Evolutionary conservation across 75 land plant genomes (phyloP), one percentile per base, ranked within the genome.

Genomic region (Pinus tabuliformis): DNA sequence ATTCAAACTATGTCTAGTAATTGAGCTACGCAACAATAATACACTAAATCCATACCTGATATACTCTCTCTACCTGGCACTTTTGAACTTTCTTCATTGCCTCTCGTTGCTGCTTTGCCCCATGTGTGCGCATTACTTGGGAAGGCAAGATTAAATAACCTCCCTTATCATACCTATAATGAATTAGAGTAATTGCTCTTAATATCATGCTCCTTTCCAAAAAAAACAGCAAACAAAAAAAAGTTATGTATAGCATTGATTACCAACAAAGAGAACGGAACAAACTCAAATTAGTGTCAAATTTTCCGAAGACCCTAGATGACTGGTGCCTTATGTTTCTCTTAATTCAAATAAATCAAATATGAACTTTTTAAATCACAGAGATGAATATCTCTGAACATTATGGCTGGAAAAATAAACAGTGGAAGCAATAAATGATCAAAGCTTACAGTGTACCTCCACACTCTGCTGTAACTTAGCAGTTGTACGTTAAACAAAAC

Each of bases 121-220:
- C 99, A 87, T 90, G 99, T 30, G 86, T 92, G 4, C 99, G 86
- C 99, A 96, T 96, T 17, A 94, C 72, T 80, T 83, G 78, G 1
- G 95, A 92, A 68, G 90, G 95, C 59, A 96, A 70, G 77, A 83
- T 88, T 63, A 96, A 60, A 78, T 96, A 73, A 3, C 92, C 99
- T 61, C 99, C 99, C 57, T 87, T 90, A 74, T 81, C 70, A 76
- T 90, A 96, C 78, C 99, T 96, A 71, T 21, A 78, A 59, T 18
- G 28, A 68, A 18, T 68, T 37, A 18, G 11, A 39, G 37, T 37
- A 21, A 68, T 37, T 18, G 7, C 39, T 21, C 39, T 39, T 45
- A 68, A 20, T 39, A 39, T 1, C 20, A 68, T 45, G 8, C n/a
- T 37, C 39, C 70, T 6, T 33, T 11, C 18, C 21, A 39, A 39